A percentile compares a stretch with the other conserved stretches of the same genome.
These are phyloP conservation scores for Trifolium dubium DNA, from an alignment of 306 rosid species.

Conservation along the genomic window DNA sequence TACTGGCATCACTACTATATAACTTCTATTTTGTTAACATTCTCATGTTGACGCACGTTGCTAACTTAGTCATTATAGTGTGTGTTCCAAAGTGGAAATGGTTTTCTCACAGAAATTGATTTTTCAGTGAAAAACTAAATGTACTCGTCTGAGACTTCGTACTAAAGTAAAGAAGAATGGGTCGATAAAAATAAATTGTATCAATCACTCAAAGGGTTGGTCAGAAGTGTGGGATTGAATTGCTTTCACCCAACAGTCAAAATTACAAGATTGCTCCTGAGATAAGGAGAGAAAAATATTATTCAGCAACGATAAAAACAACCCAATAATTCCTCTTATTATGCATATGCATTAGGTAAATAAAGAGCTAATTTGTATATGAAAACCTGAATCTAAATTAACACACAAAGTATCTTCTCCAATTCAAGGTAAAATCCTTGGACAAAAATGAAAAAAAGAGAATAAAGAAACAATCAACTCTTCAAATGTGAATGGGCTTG, in stretches of 20 bases:
- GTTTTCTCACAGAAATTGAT: background rate
- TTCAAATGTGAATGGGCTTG: constrained; percentile 96
- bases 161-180: background rate
- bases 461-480: constrained; percentile 33
- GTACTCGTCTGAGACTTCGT: background rate
- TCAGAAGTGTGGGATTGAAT: constrained; percentile 17
- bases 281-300: constrained; percentile 42
- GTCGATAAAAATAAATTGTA: constrained; percentile 9
- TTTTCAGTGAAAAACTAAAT: background rate
- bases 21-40: background rate
- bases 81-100: background rate
- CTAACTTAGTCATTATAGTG: background rate
- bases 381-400: constrained; percentile 52
- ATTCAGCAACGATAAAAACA: constrained; percentile 54
- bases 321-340: constrained; percentile 49
- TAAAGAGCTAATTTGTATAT: constrained; percentile 50
- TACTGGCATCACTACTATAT: background rate
- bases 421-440: constrained; percentile 55
- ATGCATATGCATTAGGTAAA: constrained; percentile 38
- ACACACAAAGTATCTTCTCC: constrained; percentile 51
- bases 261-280: constrained; percentile 33
- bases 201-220: constrained; percentile 23
- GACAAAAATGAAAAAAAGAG: constrained; percentile 53
- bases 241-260: constrained; percentile 29
- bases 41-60: background rate